phyloP scores from a whole-genome alignment of 305 asterid species.

The Fraxinus sp. region DNA sequence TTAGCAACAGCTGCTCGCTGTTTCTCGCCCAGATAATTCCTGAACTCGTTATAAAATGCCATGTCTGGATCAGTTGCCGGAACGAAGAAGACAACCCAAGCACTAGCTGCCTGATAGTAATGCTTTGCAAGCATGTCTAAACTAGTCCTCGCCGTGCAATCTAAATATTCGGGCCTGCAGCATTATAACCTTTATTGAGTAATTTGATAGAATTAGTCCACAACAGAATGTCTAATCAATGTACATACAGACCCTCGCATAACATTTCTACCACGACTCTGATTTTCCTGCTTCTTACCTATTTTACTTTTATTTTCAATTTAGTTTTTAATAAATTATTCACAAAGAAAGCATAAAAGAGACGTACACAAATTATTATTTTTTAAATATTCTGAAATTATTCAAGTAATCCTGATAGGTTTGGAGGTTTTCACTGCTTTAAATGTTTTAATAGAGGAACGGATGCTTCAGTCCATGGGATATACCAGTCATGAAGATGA shows the following conservation, averaged over 20 bases:
- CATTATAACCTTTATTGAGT: slow-evolving; percentile 27
- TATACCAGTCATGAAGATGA: not conserved
- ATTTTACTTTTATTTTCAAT: not conserved
- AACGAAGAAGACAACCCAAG: slow-evolving; percentile 86
- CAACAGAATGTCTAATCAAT: not conserved
- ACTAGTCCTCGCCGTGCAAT: slow-evolving; percentile 95
- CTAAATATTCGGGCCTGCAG: slow-evolving; percentile 76
- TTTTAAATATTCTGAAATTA: slow-evolving; percentile 7
- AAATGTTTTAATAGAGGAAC: not conserved
- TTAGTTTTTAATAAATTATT: not conserved
- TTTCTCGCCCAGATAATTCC: slow-evolving; percentile 81
- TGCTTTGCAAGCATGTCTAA: slow-evolving; percentile 90
- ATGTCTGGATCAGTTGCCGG: slow-evolving; percentile 87
- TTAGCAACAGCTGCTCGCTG: slow-evolving; percentile 92
- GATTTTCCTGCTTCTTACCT: not conserved
- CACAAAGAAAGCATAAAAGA: not conserved
- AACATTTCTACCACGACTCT: not conserved
- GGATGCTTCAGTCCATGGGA: not conserved
- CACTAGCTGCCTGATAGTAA: slow-evolving; percentile 76
- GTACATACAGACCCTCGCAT: not conserved
- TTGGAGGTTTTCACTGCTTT: not conserved
- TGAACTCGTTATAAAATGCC: slow-evolving; percentile 78
- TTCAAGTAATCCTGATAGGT: not conserved
- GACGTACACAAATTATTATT: not conserved
- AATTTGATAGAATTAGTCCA: slow-evolving; percentile 2